Evolutionary conservation across 2,329 filamentous ascomycete genomes (phyloP).

Genomic region (Tolypocladium endophyticum): DNA sequence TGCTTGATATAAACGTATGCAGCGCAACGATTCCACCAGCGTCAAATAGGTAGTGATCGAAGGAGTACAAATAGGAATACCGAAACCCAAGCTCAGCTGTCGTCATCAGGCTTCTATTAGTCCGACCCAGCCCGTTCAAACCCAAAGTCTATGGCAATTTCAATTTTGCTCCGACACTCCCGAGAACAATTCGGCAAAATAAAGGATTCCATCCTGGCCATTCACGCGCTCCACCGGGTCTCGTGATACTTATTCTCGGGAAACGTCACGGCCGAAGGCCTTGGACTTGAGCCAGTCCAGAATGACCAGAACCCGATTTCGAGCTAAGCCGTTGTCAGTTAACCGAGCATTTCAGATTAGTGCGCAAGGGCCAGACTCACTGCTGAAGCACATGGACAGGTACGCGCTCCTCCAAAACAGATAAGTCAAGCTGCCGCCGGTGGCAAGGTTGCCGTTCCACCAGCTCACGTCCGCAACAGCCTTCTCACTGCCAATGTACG

Average conservation of each 20-base stretch:
- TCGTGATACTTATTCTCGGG: conserved; percentile 52
- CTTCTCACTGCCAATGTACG: conserved; percentile 97
- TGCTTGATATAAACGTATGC: background rate
- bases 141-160: conserved; percentile 5
- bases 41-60: background rate
- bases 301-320: conserved; percentile 86
- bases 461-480: conserved; percentile 95
- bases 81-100: background rate
- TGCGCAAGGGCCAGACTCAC: conserved; percentile 46
- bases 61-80: background rate
- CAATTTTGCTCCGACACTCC: conserved; percentile 2
- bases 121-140: conserved; percentile 1
- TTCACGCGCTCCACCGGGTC: background rate
- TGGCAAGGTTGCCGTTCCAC: conserved; percentile 94
- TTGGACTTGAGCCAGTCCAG: conserved; percentile 97
- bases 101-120: background rate
- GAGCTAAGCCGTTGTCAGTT: conserved; percentile 41
- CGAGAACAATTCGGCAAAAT: background rate
- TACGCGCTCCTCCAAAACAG: conserved; percentile 98
- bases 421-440: conserved; percentile 88
- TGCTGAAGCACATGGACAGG: conserved; percentile 99
- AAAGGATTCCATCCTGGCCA: background rate
- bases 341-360: background rate
- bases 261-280: conserved; percentile 91
- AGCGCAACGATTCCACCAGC: background rate